Percentiles rank a stretch among this genome's conserved stretches.
These are phyloP conservation scores for Porogramme epimiltina DNA, from an alignment of 1,284 basidiomycete species.

Conservation along the genomic window DNA sequence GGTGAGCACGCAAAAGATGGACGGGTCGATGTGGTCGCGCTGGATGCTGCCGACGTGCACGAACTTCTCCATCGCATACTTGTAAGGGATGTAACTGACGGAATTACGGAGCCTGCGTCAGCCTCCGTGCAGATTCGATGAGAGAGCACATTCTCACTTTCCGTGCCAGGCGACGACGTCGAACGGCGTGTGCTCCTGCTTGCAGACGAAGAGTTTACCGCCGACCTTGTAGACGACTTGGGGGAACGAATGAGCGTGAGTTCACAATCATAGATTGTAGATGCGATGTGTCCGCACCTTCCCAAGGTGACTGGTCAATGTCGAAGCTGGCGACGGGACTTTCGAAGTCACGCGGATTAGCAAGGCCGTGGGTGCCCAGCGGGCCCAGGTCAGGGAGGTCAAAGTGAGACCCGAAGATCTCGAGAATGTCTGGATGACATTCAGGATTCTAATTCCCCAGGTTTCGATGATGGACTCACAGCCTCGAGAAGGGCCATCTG, in stretches of 20 bases:
- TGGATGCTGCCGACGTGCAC: slow-evolving; percentile 66
- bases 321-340: slow-evolving; percentile 64
- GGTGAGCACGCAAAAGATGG: slow-evolving; percentile 66
- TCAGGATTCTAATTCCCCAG: neutral
- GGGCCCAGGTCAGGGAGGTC: slow-evolving; percentile 69
- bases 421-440: slow-evolving; percentile 38
- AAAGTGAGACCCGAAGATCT: slow-evolving; percentile 66
- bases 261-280: neutral
- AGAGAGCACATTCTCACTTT: slow-evolving; percentile 47
- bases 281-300: slow-evolving; percentile 39
- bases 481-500: slow-evolving; percentile 56
- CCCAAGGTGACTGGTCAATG: slow-evolving; percentile 60
- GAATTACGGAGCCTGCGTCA: neutral
- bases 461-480: slow-evolving; percentile 34
- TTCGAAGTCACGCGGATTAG: slow-evolving; percentile 67
- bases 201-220: slow-evolving; percentile 56
- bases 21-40: slow-evolving; percentile 67
- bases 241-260: slow-evolving; percentile 2
- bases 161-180: slow-evolving; percentile 76
- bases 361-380: slow-evolving; percentile 63
- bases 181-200: slow-evolving; percentile 70
- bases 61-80: slow-evolving; percentile 71
- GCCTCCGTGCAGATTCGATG: too few species aligned
- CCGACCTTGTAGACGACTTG: slow-evolving; percentile 57
- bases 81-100: slow-evolving; percentile 69